Percentiles rank a stretch among this genome's conserved stretches.
phyloP scores from a whole-genome alignment of 2,329 filamentous ascomycete genomes.

The Botrytis medusae region DNA sequence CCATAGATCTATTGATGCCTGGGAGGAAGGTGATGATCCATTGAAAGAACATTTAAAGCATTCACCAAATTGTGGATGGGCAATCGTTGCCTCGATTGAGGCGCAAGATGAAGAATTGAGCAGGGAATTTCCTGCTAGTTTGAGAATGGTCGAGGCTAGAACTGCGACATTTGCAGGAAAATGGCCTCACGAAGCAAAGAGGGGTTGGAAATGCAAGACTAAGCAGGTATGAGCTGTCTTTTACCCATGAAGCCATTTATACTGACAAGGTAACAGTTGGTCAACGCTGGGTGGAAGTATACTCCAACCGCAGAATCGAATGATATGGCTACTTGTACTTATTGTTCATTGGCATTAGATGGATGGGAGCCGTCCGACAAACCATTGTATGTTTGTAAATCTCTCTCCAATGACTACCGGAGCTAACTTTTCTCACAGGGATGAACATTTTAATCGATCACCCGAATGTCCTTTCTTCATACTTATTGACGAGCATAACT shows the following conservation, averaged over 20 bases:
- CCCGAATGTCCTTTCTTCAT: constrained; percentile 81
- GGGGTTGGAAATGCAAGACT: constrained; percentile 84
- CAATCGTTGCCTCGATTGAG: constrained; percentile 66
- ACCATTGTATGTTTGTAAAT: constrained; percentile 62
- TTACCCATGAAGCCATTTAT: background rate
- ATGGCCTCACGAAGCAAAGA: constrained; percentile 89
- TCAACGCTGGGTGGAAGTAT: constrained; percentile 91
- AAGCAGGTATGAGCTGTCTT: constrained; percentile 64
- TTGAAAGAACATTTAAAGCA: constrained; percentile 83
- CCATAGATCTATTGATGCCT: constrained; percentile 79
- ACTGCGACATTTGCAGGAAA: constrained; percentile 76
- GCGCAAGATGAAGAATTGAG: constrained; percentile 61
- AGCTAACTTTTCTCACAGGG: constrained; percentile 49
- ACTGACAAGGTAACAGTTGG: constrained; percentile 59
- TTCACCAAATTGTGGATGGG: constrained; percentile 82
- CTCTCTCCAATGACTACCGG: background rate
- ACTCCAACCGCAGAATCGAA: constrained; percentile 80
- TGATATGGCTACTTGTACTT: constrained; percentile 87
- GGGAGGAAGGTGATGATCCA: constrained; percentile 85
- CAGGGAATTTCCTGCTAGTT: constrained; percentile 71
- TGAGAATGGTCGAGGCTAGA: constrained; percentile 72
- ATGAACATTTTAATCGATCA: constrained; percentile 81
- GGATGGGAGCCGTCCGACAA: constrained; percentile 94
- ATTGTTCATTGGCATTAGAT: constrained; percentile 86
- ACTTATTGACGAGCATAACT: constrained; percentile 58